Percentiles rank a stretch among this genome's conserved stretches.
These are phyloP conservation scores for Aureobasidium sp. DNA, from an alignment of 2,329 filamentous ascomycete species.

Conservation along the genomic window DNA sequence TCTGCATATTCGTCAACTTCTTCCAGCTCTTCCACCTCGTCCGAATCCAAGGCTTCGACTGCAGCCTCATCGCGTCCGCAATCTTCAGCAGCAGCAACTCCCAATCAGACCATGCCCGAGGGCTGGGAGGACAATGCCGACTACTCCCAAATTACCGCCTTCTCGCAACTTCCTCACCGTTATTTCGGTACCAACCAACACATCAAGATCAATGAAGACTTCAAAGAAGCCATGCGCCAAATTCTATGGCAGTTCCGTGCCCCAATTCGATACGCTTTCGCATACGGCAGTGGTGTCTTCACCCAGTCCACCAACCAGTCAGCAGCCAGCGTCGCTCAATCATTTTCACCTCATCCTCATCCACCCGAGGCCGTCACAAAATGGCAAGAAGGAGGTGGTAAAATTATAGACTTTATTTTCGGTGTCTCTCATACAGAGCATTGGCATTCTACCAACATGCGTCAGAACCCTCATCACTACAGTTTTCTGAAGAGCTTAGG, in stretches of 20 bases:
- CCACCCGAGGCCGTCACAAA: constrained; percentile 73
- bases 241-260: constrained; percentile 88
- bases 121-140: constrained; percentile 73
- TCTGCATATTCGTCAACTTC: not conserved
- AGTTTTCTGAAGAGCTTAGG: constrained; percentile 76
- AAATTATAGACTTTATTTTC: constrained; percentile 99
- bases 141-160: constrained; percentile 58
- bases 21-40: not conserved
- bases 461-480: constrained; percentile 86
- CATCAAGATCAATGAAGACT: constrained; percentile 90
- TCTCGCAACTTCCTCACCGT: constrained; percentile 67
- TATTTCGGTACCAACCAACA: constrained; percentile 94
- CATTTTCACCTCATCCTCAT: constrained; percentile 67
- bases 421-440: constrained; percentile 91
- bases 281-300: constrained; percentile 95
- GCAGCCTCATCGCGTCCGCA: not conserved
- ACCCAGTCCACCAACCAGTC: constrained; percentile 55
- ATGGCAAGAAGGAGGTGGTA: constrained; percentile 78
- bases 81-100: constrained; percentile 2
- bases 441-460: constrained; percentile 90
- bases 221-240: constrained; percentile 81
- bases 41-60: constrained; percentile 12
- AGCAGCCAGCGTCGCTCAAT: constrained; percentile 35
- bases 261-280: constrained; percentile 92
- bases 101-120: constrained; percentile 33